Evolutionary conservation across 1,284 basidiomycete genomes (phyloP).

Genomic region (Pulveroboletus sp.): DNA sequence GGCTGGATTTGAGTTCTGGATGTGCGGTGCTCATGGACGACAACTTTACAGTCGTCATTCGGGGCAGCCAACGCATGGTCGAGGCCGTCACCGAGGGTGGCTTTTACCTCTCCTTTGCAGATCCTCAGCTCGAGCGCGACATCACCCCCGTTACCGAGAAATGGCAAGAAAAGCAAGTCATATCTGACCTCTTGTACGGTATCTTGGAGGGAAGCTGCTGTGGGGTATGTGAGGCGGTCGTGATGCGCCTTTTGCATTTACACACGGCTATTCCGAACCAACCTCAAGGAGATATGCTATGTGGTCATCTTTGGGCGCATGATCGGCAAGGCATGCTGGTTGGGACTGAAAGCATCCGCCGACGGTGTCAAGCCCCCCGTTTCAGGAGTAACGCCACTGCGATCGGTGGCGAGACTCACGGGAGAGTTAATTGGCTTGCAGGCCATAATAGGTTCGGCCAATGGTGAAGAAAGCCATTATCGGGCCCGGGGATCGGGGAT

Average conservation of each 20-base stretch:
- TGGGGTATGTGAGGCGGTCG: slow-evolving; percentile 15
- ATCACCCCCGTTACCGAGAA: background rate
- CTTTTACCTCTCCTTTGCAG: slow-evolving; percentile 17
- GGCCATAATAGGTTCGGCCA: background rate
- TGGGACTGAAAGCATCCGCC: slow-evolving; percentile 7
- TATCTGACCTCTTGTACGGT: slow-evolving; percentile 13
- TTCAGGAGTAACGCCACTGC: slow-evolving; percentile 1
- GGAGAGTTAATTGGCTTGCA: slow-evolving; percentile 16
- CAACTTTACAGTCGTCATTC: slow-evolving; percentile 14
- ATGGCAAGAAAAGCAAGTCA: slow-evolving; percentile 12
- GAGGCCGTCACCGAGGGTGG: slow-evolving; percentile 19
- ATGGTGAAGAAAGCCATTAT: too few species aligned
- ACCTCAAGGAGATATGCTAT: slow-evolving; percentile 7
- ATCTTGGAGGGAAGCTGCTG: slow-evolving; percentile 16
- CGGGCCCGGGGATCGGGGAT: too few species aligned
- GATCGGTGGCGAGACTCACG: slow-evolving; percentile 8
- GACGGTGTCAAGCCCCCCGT: background rate
- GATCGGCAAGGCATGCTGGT: slow-evolving; percentile 9
- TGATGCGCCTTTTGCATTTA: slow-evolving; percentile 14
- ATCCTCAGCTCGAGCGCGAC: background rate
- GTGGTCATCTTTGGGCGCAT: slow-evolving; percentile 7
- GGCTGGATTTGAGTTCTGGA: slow-evolving; percentile 7
- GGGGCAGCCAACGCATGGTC: slow-evolving; percentile 13
- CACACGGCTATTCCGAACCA: slow-evolving; percentile 2
- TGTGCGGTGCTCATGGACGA: slow-evolving; percentile 21